Conservation (phyloP, 2,329 filamentous ascomycete genomes). For the Penicillium sp. region DNA sequence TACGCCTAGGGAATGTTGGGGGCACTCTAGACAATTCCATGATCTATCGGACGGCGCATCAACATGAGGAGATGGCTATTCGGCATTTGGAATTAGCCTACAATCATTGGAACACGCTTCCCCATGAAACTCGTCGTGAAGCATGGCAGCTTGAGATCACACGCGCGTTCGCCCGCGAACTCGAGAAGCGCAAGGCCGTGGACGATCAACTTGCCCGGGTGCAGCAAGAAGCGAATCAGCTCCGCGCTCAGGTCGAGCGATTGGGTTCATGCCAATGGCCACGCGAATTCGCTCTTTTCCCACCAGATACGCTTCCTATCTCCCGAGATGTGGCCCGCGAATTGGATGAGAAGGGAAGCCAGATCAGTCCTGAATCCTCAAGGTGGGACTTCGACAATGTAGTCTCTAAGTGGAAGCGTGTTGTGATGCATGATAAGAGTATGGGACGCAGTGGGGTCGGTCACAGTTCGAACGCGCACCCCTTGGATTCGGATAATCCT, state of each 20-base stretch:
- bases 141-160: constrained; percentile 53
- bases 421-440: constrained; percentile 50
- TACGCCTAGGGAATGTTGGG: constrained; percentile 45
- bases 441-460: constrained; percentile 46
- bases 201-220: constrained; percentile 50
- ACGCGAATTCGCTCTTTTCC: constrained; percentile 53
- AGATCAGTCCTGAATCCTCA: constrained; percentile 39
- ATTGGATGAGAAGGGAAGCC: constrained; percentile 41
- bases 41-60: constrained; percentile 55
- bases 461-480: constrained; percentile 24
- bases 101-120: constrained; percentile 72
- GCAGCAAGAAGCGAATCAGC: constrained; percentile 53
- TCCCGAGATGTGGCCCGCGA: constrained; percentile 45
- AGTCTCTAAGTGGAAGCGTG: constrained; percentile 53
- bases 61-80: constrained; percentile 69
- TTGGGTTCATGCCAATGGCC: constrained; percentile 54
- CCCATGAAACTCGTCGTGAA: constrained; percentile 55
- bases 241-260: constrained; percentile 53
- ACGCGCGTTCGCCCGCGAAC: constrained; percentile 51
- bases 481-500: constrained; percentile 17
- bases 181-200: constrained; percentile 48
- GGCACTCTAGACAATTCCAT: constrained; percentile 40
- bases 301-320: constrained; percentile 49
- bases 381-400: constrained; percentile 55
- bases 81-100: constrained; percentile 79